These are phyloP conservation scores for Harringtonia lauricola DNA, from an alignment of 2,329 filamentous ascomycete species.

Conservation along the genomic window DNA sequence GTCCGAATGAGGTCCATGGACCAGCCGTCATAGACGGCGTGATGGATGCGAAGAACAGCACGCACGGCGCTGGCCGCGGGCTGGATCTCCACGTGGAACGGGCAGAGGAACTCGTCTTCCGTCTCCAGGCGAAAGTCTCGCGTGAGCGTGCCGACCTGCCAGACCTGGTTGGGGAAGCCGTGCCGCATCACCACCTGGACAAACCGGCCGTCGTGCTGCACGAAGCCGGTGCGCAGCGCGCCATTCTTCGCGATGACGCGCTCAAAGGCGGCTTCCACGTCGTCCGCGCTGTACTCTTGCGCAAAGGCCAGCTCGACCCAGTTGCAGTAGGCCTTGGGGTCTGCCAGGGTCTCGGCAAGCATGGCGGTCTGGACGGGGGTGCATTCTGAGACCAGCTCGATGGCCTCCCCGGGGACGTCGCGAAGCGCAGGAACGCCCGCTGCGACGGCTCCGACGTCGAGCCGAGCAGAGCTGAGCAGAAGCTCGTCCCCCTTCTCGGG, in stretches of 20 bases:
- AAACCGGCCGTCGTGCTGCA: slow-evolving; percentile 39
- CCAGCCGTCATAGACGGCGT: slow-evolving; percentile 91
- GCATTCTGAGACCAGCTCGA: slow-evolving; percentile 33
- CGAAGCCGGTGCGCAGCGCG: slow-evolving; percentile 65
- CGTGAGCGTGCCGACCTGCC: slow-evolving; percentile 22
- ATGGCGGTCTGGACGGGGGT: slow-evolving; percentile 69
- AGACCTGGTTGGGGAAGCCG: slow-evolving; percentile 31
- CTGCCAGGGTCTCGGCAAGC: slow-evolving; percentile 59
- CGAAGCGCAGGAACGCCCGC: slow-evolving; percentile 9
- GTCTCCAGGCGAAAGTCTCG: slow-evolving; percentile 28
- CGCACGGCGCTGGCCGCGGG: slow-evolving; percentile 8
- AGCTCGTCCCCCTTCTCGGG: not conserved
- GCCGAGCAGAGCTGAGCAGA: not conserved
- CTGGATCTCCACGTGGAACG: slow-evolving; percentile 51
- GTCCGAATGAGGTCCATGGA: slow-evolving; percentile 63
- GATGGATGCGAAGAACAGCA: slow-evolving; percentile 55
- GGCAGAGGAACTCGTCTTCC: slow-evolving; percentile 34
- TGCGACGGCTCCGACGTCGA: not conserved
- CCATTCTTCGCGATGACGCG: slow-evolving; percentile 44
- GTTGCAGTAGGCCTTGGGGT: slow-evolving; percentile 62
- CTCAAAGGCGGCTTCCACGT: slow-evolving; percentile 37
- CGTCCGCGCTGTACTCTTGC: slow-evolving; percentile 17
- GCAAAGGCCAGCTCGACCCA: slow-evolving; percentile 56
- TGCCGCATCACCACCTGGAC: slow-evolving; percentile 53
- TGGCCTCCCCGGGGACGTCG: not conserved